Evolutionary conservation across 2,329 filamentous ascomycete genomes (phyloP).

Genomic region (Neonectria neomacrospora): DNA sequence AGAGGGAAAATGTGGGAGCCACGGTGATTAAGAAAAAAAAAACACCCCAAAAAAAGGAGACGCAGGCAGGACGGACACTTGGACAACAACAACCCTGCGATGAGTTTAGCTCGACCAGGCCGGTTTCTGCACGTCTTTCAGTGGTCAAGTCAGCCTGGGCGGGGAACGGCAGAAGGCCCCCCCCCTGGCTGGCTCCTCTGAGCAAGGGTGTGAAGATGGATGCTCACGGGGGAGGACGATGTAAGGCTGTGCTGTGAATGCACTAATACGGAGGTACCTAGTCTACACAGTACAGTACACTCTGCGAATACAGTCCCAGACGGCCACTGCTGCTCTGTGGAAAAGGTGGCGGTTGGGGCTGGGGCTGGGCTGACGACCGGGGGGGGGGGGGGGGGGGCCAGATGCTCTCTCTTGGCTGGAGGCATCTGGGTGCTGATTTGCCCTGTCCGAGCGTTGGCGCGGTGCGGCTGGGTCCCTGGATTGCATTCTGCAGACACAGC

Average conservation of each 20-base stretch:
- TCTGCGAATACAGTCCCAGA: too few species aligned
- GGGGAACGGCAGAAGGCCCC: constrained; percentile 4
- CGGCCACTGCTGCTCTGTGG: background rate
- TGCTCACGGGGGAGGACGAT: constrained; percentile 26
- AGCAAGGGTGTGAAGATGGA: constrained; percentile 12
- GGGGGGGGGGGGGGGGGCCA: too few species aligned
- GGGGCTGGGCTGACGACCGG: constrained; percentile 36
- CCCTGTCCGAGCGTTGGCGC: constrained; percentile 11
- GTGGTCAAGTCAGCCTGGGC: constrained; percentile 12
- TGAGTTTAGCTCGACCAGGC: background rate
- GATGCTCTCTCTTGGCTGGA: too few species aligned
- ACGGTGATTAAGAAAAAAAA: constrained; percentile 25
- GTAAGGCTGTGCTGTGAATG: constrained; percentile 31
- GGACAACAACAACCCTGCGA: background rate
- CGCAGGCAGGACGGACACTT: constrained; percentile 1
- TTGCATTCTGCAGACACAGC: too few species aligned
- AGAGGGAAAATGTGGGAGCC: constrained; percentile 10
- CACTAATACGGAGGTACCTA: too few species aligned
- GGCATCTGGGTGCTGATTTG: background rate
- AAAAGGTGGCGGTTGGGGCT: constrained; percentile 6
- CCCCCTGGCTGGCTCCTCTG: too few species aligned
- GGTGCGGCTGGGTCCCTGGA: constrained; percentile 17
- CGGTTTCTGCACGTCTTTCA: constrained; percentile 23
- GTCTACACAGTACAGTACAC: too few species aligned
- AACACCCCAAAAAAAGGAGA: constrained; percentile 18